Conservation (phyloP, 2,329 filamentous ascomycete genomes). For the Pseudocercospora ulei region DNA sequence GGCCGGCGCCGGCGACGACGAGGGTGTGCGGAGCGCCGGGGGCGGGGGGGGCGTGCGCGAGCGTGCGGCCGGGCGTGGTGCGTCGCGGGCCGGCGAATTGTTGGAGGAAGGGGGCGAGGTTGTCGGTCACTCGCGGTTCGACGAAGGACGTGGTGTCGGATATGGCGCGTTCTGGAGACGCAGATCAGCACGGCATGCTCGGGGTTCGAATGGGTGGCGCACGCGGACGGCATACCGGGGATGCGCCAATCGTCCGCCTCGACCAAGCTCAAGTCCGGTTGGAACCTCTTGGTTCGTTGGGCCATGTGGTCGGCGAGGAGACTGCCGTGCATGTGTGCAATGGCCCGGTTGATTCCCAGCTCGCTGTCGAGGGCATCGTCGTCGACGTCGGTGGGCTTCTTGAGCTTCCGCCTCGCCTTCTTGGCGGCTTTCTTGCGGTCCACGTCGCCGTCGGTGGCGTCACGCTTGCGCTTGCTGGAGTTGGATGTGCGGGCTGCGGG, state of each 20-base stretch:
- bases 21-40: slow-evolving; percentile 64
- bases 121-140: slow-evolving; percentile 56
- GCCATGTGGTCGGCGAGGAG: slow-evolving; percentile 78
- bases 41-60: slow-evolving; percentile 57
- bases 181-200: background rate
- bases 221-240: slow-evolving; percentile 49
- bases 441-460: slow-evolving; percentile 30
- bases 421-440: slow-evolving; percentile 38
- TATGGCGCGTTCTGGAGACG: slow-evolving; percentile 56
- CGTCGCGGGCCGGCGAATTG: slow-evolving; percentile 41
- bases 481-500: slow-evolving; percentile 26
- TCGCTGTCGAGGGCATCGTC: slow-evolving; percentile 46
- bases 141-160: slow-evolving; percentile 69
- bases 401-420: slow-evolving; percentile 53
- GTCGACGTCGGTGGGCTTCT: slow-evolving; percentile 53
- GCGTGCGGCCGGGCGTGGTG: slow-evolving; percentile 34
- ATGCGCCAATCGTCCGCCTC: slow-evolving; percentile 77
- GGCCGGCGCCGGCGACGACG: slow-evolving; percentile 71
- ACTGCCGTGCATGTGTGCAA: slow-evolving; percentile 71
- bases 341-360: slow-evolving; percentile 61
- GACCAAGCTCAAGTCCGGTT: slow-evolving; percentile 67
- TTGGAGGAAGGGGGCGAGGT: slow-evolving; percentile 71
- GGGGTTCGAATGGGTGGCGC: too few relatives aligned
- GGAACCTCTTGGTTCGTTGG: slow-evolving; percentile 66
- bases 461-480: slow-evolving; percentile 38